Base-by-base conservation (phyloP, 2,329 filamentous ascomycete species). In the Cryphonectria japonica region DNA sequence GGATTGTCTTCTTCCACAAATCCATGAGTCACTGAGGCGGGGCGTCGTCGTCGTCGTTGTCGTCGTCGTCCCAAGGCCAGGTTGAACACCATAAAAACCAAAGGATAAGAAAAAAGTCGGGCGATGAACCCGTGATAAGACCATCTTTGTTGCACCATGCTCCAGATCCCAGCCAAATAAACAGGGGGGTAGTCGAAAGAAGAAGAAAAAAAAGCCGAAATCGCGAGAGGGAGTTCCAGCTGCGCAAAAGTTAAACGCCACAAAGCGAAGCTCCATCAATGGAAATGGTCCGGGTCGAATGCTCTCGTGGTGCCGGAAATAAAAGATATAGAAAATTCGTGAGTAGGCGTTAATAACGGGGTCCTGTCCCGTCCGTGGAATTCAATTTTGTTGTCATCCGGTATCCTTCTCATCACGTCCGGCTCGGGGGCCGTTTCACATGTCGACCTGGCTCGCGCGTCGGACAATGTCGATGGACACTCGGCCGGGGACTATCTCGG, bases 391-490 rank as follows among this genome's bases (percentile, higher is more conserved):
- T 39, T 9, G 43, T 46, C 60, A 29, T 50, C 59, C 64, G 22
- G 26, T 14, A 22, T 29, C 7, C 39, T 34, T 22, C n/a, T 37
- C 46, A 3, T 52, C 26, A 46, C 54, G 22, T 26, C 59, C 29
- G 52, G 52, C n/a, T 57, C 13, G 7, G 29, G 11, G n/a, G 26
- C 34, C 34, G 34, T 34, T 50, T 72, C 54, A 72, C 66, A 73
- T 64, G 39, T 73, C 68, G 62, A 41, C 66, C 69, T 73, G 71
- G 66, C 71, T 72, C 14, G 71, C 71, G 19, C 71, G 66, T 22
- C 71, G 69, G 50, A 72, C 71, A 11, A 72, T 72, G 69, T 72
- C 71, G 57, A 73, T 73, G 57, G 69, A 71, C 29, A 73, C 69
- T 3, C 71, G 69, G 26, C 71, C 71, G 34, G 71, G 71, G 11